phyloP scores from a whole-genome alignment of 129 eudicot species.

The Pseudognaphalium luteoalbum region DNA sequence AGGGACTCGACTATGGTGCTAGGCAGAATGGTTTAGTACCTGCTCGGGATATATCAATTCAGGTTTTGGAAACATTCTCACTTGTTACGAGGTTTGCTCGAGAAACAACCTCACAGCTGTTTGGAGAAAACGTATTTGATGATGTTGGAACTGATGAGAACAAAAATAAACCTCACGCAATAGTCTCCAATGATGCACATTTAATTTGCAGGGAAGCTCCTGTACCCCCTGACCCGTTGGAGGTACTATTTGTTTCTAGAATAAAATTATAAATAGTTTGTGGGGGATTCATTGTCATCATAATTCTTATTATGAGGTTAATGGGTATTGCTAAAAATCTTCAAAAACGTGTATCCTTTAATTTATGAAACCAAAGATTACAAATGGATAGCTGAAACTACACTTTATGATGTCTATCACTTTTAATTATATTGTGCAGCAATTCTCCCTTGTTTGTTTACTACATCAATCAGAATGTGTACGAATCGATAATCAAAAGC shows the following conservation, averaged over 20 bases:
- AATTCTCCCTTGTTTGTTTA: no score
- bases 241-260: constrained; percentile 45
- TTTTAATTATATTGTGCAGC: no score
- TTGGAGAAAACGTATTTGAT: constrained; percentile 68
- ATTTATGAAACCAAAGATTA: no score
- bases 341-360: no score
- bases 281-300: no score
- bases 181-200: constrained; percentile 39
- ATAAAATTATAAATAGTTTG: neutral
- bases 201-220: constrained; percentile 40
- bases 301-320: no score
- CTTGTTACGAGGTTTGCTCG: constrained; percentile 95
- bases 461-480: no score
- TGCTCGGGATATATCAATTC: constrained; percentile 87
- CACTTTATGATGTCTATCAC: no score
- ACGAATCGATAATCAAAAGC: no score
- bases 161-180: constrained; percentile 40
- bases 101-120: constrained; percentile 93
- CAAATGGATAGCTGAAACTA: no score
- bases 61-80: constrained; percentile 86
- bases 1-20: constrained; percentile 14
- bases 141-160: constrained; percentile 49
- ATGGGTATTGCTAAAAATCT: no score
- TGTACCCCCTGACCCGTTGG: constrained; percentile 73
- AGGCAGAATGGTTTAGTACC: constrained; percentile 28